These are phyloP conservation scores for Halteria grandinella DNA, from an alignment of 73 alveolate species.

Conservation along the genomic window DNA sequence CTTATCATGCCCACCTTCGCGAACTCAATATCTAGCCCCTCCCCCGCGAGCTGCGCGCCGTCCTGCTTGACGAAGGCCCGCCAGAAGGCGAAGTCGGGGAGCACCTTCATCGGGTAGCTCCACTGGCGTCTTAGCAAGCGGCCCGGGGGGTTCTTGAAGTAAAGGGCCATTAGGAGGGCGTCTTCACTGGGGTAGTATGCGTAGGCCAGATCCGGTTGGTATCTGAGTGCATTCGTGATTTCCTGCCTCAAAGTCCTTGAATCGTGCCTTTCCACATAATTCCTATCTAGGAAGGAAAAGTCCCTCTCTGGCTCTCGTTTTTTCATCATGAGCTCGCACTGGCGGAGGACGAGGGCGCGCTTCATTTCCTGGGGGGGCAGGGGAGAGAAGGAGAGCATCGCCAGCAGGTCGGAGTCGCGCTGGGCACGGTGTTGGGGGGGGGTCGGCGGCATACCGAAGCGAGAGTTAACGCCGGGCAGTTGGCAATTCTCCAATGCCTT, in stretches of 20 bases:
- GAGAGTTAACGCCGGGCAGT: slow-evolving; percentile 47
- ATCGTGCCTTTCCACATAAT: slow-evolving; percentile 73
- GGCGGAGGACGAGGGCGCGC: slow-evolving; percentile 36
- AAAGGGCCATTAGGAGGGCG: slow-evolving; percentile 69
- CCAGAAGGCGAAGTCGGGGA: slow-evolving; percentile 80
- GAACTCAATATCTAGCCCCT: slow-evolving; percentile 81
- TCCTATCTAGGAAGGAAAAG: slow-evolving; percentile 80
- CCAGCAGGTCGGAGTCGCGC: slow-evolving; percentile 54
- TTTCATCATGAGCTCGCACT: slow-evolving; percentile 70
- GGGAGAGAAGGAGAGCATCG: slow-evolving; percentile 46
- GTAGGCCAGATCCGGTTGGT: slow-evolving; percentile 76
- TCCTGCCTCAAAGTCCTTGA: slow-evolving; percentile 69
- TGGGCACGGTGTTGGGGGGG: slow-evolving; percentile 6
- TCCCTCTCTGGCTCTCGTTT: slow-evolving; percentile 72
- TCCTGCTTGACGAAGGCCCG: slow-evolving; percentile 50
- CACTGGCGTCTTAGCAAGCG: slow-evolving; percentile 81
- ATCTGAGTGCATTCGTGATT: slow-evolving; percentile 48
- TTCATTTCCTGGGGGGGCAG: slow-evolving; percentile 46
- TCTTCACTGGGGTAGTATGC: slow-evolving; percentile 78
- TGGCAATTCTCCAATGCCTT: slow-evolving; percentile 11
- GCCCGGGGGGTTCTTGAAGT: slow-evolving; percentile 89
- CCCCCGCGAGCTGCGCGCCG: neutral
- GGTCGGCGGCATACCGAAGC: slow-evolving; percentile 30
- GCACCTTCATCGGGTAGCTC: slow-evolving; percentile 65
- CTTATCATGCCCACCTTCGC: slow-evolving; percentile 78